Conservation (phyloP, 2,329 filamentous ascomycete species). For the Penicillium sp. region DNA sequence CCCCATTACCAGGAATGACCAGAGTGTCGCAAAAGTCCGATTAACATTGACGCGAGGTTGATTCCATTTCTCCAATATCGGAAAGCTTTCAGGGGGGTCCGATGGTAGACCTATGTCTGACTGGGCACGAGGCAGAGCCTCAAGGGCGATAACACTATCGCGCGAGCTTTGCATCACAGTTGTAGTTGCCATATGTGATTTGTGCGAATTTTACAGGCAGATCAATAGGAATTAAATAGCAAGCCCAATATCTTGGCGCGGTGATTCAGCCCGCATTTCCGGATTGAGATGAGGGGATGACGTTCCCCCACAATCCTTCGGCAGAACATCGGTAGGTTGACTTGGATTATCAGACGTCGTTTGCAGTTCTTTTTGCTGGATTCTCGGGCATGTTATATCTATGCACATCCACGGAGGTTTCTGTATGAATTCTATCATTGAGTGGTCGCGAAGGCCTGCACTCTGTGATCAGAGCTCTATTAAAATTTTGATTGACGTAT, state of each 20-base stretch:
- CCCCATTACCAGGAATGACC: slow-evolving; percentile 58
- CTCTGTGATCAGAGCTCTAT: not conserved
- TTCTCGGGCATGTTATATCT: no score
- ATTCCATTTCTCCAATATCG: slow-evolving; percentile 47
- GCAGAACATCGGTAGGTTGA: not conserved
- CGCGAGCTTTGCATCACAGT: slow-evolving; percentile 6
- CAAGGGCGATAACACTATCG: slow-evolving; percentile 14
- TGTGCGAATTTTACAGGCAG: not conserved
- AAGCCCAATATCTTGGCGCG: not conserved
- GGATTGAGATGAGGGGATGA: slow-evolving; percentile 1
- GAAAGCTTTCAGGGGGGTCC: slow-evolving; percentile 4
- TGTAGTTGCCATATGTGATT: slow-evolving; percentile 13
- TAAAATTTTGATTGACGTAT: not conserved
- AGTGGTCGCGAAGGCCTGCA: not conserved
- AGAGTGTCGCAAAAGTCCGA: slow-evolving; percentile 55
- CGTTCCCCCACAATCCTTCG: not conserved
- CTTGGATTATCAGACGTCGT: not conserved
- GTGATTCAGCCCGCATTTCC: not conserved
- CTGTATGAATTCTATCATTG: not conserved
- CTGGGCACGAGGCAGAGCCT: slow-evolving; percentile 12
- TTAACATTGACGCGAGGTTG: slow-evolving; percentile 49
- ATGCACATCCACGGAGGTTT: not conserved
- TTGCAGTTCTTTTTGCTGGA: not conserved
- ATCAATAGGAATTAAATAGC: not conserved
- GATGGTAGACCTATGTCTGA: not conserved